Base-by-base conservation (phyloP, 2,329 filamentous ascomycete genomes). In the Phialophora expanda region DNA sequence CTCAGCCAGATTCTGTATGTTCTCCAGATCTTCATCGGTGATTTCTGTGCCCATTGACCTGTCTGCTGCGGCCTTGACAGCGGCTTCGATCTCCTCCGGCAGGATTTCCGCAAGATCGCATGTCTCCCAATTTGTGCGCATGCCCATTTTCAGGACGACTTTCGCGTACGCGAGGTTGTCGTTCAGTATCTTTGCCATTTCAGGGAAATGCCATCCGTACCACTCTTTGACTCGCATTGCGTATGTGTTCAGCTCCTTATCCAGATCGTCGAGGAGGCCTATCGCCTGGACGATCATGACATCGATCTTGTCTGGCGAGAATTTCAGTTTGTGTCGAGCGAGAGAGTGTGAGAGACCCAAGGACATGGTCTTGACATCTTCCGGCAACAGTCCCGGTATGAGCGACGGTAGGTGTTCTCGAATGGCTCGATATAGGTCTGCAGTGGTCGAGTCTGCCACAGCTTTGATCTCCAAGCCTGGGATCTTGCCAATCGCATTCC, bases 141-240 rank as follows among this genome's bases (percentile, higher is more conserved):
- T 92, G 73, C 95, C 95, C 83, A 96, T 91, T 71, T 89, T 87
- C 58, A 97, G 82, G 65, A 99, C 92, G 65, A 99, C 89, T 72
- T 89, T 90, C 66, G 93, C 89, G 78, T 97, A 99, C 71, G 93
- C 93, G 69, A 97, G 83, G 81, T 99, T 99, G 85, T 99, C 95
- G 79, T 96, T 96, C 73, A 97, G 86, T 76, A 98, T 97, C 82
- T 93, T 94, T 76, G 92, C 93, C 86, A 99, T 89, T 83, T 99
- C 95, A 48, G 95, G 95, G 84, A 98, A 99, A 81, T 98, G 95
- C 95, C 95, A 99, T 75, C 95, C 95, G 78, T 99, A 99, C 95
- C 95, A 99, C 81, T 99, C 95, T 88, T 98, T 98, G 69, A 97
- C 93, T 79, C 95, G 87, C 95, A 99, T 99, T 71, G 95, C 94